phyloP scores from a whole-genome alignment of 768 basidiomycete genomes.

The Russula ochroleuca region DNA sequence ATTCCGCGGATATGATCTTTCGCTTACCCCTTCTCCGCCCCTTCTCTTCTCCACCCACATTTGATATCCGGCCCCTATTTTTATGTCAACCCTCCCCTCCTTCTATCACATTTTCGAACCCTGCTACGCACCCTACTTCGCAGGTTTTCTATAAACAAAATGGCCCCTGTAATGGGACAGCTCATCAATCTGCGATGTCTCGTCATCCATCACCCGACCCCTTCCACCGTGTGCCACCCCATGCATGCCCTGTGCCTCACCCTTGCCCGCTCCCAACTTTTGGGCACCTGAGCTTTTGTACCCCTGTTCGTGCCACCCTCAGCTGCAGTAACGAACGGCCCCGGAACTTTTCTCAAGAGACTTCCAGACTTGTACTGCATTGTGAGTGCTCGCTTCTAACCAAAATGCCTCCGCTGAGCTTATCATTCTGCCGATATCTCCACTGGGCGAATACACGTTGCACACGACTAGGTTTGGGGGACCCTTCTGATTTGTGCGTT shows the following conservation, averaged over 20 bases:
- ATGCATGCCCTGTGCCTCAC: not conserved
- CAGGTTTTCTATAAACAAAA: not conserved
- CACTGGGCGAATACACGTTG: not conserved
- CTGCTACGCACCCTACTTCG: not conserved
- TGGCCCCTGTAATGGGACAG: not conserved
- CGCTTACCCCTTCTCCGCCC: not conserved
- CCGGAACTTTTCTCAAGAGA: not conserved
- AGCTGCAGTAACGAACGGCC: not conserved
- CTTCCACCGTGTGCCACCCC: not conserved
- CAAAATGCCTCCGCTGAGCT: not conserved
- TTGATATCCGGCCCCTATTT: not conserved
- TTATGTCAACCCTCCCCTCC: not conserved
- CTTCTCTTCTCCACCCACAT: not conserved
- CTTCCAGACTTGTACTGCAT: not conserved
- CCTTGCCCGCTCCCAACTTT: not conserved
- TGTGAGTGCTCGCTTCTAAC: not conserved
- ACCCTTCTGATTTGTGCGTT: not conserved
- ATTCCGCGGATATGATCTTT: constrained; percentile 1
- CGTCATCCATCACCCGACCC: not conserved
- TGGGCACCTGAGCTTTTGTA: not conserved
- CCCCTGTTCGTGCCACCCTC: not conserved
- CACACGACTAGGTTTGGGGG: not conserved
- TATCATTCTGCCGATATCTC: not conserved
- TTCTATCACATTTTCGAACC: not conserved
- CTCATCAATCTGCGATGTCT: not conserved